Conservation (phyloP, 495 filamentous ascomycete genomes). For the Bacidia rubella region DNA sequence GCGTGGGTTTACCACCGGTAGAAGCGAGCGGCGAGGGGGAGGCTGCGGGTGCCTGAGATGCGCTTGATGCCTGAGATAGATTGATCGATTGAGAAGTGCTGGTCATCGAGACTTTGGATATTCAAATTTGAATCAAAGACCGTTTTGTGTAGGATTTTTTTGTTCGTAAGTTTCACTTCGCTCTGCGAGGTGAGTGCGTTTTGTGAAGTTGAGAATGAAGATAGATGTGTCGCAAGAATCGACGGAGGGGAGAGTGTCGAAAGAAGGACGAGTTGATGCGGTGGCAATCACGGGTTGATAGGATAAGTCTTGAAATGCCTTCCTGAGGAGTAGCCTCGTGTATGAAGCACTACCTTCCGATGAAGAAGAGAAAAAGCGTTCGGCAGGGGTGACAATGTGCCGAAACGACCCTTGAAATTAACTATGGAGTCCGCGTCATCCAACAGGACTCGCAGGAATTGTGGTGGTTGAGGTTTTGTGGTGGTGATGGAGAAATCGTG, state of each 20-base stretch:
- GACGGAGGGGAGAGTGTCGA: conserved; percentile 8
- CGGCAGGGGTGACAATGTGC: conserved; percentile 7
- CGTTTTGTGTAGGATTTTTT: conserved; percentile 4
- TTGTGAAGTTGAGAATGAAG: background rate
- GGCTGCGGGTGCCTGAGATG: conserved; percentile 32
- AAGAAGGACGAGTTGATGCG: background rate
- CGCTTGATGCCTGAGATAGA: conserved; percentile 42
- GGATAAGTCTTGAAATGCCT: background rate
- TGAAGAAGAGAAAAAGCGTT: background rate
- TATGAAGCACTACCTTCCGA: background rate
- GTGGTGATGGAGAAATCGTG: conserved; percentile 4
- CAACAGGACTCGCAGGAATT: conserved; percentile 12
- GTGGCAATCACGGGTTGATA: background rate
- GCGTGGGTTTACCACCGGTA: conserved; percentile 46
- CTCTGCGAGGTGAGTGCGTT: conserved; percentile 17
- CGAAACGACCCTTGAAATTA: background rate
- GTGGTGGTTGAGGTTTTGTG: conserved; percentile 5
- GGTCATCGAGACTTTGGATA: conserved; percentile 21
- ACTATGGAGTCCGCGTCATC: conserved; percentile 11
- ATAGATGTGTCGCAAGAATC: conserved; percentile 6
- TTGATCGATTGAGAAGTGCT: conserved; percentile 32
- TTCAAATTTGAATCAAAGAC: background rate
- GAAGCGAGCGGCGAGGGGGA: conserved; percentile 38
- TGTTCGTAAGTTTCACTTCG: conserved; percentile 18
- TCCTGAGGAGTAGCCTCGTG: background rate